phyloP scores from a whole-genome alignment of 306 rosid species.

The Phaseolus lunatus region DNA sequence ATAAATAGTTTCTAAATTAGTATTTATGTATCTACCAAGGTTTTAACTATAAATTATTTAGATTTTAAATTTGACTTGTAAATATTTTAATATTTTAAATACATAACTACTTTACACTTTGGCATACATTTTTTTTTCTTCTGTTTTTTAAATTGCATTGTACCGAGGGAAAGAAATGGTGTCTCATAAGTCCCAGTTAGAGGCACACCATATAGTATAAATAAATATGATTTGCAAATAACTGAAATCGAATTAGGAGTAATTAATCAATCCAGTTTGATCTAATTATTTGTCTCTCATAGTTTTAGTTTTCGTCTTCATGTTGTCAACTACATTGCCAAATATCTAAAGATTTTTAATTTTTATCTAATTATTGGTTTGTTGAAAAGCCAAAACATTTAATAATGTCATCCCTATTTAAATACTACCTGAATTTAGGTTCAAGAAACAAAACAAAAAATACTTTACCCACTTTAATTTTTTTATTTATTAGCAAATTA shows the following conservation, averaged over 20 bases:
- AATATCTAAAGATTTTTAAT: neutral
- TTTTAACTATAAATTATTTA: too few relatives aligned
- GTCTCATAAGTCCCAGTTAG: neutral
- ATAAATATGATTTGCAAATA: neutral
- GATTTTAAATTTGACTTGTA: too few relatives aligned
- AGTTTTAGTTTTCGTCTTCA: neutral
- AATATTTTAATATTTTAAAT: too few relatives aligned
- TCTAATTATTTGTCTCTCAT: neutral
- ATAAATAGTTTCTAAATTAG: too few relatives aligned
- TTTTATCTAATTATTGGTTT: neutral
- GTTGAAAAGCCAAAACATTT: slow-evolving; percentile 6
- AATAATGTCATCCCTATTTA: neutral
- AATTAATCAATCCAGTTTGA: neutral
- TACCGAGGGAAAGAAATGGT: neutral
- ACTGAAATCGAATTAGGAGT: neutral
- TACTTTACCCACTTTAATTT: neutral
- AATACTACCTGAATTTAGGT: neutral
- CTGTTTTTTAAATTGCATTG: neutral
- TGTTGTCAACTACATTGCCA: neutral
- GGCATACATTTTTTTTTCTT: neutral
- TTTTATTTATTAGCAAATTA: neutral
- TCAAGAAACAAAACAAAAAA: neutral
- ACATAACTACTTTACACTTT: too few relatives aligned
- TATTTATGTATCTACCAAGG: too few relatives aligned
- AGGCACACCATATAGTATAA: neutral